Percentiles rank a stretch among this genome's conserved stretches.
These are phyloP conservation scores for Fusarium sp. DNA, from an alignment of 2,329 filamentous ascomycete species.

Conservation along the genomic window DNA sequence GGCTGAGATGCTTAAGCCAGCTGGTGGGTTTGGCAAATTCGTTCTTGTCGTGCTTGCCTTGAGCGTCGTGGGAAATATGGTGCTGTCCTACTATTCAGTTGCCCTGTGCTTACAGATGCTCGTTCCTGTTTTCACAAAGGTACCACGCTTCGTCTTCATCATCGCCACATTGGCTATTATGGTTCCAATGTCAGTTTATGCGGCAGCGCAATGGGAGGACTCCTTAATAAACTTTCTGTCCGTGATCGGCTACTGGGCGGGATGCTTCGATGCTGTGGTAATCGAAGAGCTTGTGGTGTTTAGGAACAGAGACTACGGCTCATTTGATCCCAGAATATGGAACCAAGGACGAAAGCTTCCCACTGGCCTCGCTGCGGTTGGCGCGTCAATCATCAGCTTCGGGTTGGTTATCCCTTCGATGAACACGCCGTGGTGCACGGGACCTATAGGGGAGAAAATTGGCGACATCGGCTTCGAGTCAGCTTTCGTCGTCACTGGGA, in stretches of 20 bases:
- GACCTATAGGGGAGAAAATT: slow-evolving; percentile 57
- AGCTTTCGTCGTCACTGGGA: slow-evolving; percentile 56
- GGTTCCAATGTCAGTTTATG: slow-evolving; percentile 58
- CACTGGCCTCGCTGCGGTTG: slow-evolving; percentile 58
- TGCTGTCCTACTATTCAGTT: slow-evolving; percentile 56
- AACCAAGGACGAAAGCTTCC: slow-evolving; percentile 58
- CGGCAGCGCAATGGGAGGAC: slow-evolving; percentile 56
- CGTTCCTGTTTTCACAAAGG: slow-evolving; percentile 54
- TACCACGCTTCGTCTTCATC: slow-evolving; percentile 59
- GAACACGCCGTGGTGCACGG: slow-evolving; percentile 58
- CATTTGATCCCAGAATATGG: slow-evolving; percentile 59
- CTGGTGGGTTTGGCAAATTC: slow-evolving; percentile 53
- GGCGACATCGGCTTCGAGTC: slow-evolving; percentile 62
- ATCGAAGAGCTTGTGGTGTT: slow-evolving; percentile 60
- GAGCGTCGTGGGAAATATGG: slow-evolving; percentile 55
- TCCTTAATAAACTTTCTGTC: slow-evolving; percentile 60
- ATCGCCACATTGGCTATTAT: slow-evolving; percentile 56
- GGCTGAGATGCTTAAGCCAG: slow-evolving; percentile 50
- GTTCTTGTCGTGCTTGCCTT: slow-evolving; percentile 50
- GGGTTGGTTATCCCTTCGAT: slow-evolving; percentile 58
- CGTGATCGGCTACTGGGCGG: slow-evolving; percentile 61
- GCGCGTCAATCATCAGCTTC: slow-evolving; percentile 58
- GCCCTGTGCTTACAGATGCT: slow-evolving; percentile 58
- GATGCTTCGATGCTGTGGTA: slow-evolving; percentile 58
- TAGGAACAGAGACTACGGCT: slow-evolving; percentile 55